A percentile compares a stretch with the other conserved stretches of the same genome.
Evolutionary conservation across 169 alveolate genomes (phyloP).

Genomic region (Amoebophrya sp.): DNA sequence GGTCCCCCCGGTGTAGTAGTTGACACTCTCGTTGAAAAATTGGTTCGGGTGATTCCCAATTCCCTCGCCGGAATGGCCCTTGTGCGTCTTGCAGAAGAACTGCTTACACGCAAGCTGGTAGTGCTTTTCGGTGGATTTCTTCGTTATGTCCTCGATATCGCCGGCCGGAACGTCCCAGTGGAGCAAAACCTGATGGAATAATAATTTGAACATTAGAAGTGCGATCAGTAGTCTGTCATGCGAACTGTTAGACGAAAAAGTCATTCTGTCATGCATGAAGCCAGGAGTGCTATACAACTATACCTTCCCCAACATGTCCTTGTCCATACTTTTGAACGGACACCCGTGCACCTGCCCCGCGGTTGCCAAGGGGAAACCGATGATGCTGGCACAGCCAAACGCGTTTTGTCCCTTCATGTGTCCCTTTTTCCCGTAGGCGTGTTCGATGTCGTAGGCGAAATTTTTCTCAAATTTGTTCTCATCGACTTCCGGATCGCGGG

Average conservation of each 20-base stretch:
- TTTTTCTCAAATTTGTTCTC: background rate
- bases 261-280: too few species aligned
- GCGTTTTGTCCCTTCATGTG: constrained; percentile 3
- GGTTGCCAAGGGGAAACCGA: background rate
- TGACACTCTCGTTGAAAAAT: background rate
- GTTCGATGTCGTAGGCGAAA: background rate
- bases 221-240: too few species aligned
- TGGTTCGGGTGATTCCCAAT: background rate
- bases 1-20: too few species aligned
- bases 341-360: constrained; percentile 18
- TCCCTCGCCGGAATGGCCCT: background rate
- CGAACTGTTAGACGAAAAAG: too few species aligned
- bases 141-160: constrained; percentile 2
- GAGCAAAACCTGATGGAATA: too few species aligned
- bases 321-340: background rate
- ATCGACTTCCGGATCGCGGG: background rate
- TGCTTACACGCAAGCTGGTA: background rate
- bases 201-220: too few species aligned
- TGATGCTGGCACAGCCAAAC: background rate
- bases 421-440: background rate
- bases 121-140: background rate
- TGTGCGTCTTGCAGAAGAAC: background rate
- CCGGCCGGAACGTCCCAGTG: constrained; percentile 1
- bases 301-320: background rate
- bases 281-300: too few species aligned